These are phyloP conservation scores for Scenedesmus sp. DNA, from an alignment of 163 green algal genomes.

Conservation along the genomic window DNA sequence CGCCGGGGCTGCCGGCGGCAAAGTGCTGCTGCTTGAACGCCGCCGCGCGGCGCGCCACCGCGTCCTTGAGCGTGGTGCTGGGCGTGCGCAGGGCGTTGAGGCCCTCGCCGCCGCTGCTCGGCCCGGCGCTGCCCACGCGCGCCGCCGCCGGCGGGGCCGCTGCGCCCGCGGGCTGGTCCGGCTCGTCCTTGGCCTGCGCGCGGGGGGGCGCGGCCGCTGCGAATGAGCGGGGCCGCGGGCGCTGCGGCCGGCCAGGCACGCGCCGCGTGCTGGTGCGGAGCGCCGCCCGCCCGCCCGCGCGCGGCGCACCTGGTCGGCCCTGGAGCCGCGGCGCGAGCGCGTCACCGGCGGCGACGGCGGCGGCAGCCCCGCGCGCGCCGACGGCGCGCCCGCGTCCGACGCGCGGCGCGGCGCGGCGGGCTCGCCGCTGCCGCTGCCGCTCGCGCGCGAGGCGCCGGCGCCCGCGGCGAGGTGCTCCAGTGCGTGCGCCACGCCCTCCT, in stretches of 20 bases:
- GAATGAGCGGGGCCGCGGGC: neutral
- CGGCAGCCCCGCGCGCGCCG: neutral
- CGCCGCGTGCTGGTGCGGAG: too few relatives aligned
- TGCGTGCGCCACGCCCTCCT: slow-evolving; percentile 92
- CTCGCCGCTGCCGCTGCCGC: slow-evolving; percentile 21
- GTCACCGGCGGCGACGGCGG: slow-evolving; percentile 37
- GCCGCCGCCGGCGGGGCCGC: slow-evolving; percentile 29
- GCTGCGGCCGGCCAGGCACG: too few relatives aligned
- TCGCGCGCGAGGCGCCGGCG: neutral
- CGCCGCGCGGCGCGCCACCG: slow-evolving; percentile 47
- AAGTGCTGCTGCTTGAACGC: slow-evolving; percentile 61
- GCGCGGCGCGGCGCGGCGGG: slow-evolving; percentile 20
- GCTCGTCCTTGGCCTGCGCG: slow-evolving; percentile 11
- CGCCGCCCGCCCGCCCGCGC: too few relatives aligned
- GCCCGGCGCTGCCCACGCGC: neutral
- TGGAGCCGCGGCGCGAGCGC: slow-evolving; percentile 23
- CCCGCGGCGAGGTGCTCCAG: slow-evolving; percentile 77
- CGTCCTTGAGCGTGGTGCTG: slow-evolving; percentile 31
- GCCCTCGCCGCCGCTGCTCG: neutral
- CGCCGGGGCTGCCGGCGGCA: slow-evolving; percentile 15
- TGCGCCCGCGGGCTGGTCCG: slow-evolving; percentile 14
- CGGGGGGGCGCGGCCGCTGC: neutral
- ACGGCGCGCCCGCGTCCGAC: neutral
- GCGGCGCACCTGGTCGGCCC: slow-evolving; percentile 32
- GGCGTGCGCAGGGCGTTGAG: neutral